phyloP scores from a whole-genome alignment of 148 eudicot genomes.

The Limonium bicolor region DNA sequence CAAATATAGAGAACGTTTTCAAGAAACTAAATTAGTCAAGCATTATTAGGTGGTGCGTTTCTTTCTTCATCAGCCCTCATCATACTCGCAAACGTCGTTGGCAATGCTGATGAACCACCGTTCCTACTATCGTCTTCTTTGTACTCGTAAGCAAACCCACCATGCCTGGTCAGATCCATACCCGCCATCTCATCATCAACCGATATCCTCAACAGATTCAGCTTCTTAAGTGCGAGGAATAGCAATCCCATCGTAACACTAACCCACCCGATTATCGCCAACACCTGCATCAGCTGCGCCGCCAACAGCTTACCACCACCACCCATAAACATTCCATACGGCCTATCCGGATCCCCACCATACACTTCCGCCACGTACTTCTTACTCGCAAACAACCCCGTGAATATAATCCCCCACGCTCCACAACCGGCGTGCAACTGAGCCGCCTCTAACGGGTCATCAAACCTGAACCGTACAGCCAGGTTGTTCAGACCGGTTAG shows the following conservation, averaged over 20 bases:
- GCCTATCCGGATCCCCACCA: conserved; percentile 9
- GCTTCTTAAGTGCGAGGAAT: conserved; percentile 8
- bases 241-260: conserved; percentile 15
- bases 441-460: conserved; percentile 33
- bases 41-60: no score
- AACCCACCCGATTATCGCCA: conserved; percentile 16
- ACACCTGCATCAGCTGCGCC: conserved; percentile 12
- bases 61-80: no score
- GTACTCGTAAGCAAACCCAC: conserved; percentile 13
- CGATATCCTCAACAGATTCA: conserved; percentile 15
- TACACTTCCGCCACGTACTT: conserved; percentile 21
- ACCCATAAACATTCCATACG: conserved; percentile 19
- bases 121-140: conserved; percentile 8
- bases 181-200: conserved; percentile 20
- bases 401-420: conserved; percentile 29
- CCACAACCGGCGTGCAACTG: conserved; percentile 39
- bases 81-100: no score
- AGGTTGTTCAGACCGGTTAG: conserved; percentile 25
- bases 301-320: conserved; percentile 17
- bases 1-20: no score
- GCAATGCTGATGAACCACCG: no score
- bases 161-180: conserved; percentile 19
- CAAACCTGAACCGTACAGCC: conserved; percentile 16
- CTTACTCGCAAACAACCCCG: conserved; percentile 21
- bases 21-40: no score